Conservation (phyloP, 2,329 filamentous ascomycete species). For the Aspergillus terreus region DNA sequence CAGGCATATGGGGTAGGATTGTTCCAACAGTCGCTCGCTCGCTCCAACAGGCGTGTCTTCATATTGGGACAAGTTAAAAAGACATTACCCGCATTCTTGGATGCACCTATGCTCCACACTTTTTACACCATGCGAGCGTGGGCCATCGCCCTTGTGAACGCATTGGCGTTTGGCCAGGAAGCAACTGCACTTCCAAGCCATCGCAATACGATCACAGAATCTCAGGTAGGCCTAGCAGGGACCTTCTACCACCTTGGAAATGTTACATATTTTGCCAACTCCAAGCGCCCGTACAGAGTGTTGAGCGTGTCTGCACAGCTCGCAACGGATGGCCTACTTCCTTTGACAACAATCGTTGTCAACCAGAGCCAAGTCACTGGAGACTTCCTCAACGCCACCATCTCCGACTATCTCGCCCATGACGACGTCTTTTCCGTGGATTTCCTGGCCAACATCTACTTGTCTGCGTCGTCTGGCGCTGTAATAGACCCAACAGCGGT, state of each 20-base stretch:
- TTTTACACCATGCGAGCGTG: neutral
- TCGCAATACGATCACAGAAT: neutral
- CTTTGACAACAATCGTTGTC: constrained; percentile 5
- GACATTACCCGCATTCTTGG: neutral
- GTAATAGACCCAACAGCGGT: neutral
- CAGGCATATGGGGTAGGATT: neutral
- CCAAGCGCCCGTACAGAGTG: neutral
- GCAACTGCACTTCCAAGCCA: neutral
- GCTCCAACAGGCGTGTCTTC: no score
- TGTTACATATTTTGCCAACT: constrained; percentile 7
- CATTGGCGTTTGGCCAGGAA: neutral
- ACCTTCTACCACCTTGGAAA: neutral
- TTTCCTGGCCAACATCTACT: constrained; percentile 10
- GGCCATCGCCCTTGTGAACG: neutral
- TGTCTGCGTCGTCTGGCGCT: neutral
- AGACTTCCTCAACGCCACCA: neutral
- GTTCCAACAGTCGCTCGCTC: neutral
- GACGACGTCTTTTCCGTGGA: constrained; percentile 11
- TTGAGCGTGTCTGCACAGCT: neutral
- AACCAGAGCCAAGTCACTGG: constrained; percentile 8
- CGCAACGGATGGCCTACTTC: neutral
- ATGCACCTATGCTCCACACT: neutral
- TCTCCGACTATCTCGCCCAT: constrained; percentile 3
- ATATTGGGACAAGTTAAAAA: neutral
- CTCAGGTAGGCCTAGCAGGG: neutral